Conservation (phyloP, 768 basidiomycete species). For the Chlorophyllum brunneum region DNA sequence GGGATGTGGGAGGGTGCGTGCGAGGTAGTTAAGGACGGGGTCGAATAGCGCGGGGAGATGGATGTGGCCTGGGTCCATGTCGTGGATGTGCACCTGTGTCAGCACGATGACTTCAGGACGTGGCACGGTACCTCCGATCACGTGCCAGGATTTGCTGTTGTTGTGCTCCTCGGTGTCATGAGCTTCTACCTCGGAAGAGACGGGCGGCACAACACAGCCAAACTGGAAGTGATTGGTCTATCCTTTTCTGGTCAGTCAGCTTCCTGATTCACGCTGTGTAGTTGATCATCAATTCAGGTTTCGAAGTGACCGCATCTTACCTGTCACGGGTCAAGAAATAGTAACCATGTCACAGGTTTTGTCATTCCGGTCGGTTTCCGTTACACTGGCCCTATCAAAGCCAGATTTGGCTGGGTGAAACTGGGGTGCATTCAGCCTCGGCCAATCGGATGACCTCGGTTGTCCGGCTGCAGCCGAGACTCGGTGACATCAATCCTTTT, state of each 20-base stretch:
- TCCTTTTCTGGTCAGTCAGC: constrained; percentile 8
- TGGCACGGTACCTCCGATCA: not conserved
- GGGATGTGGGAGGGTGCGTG: constrained; percentile 50
- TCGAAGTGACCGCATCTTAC: constrained; percentile 11
- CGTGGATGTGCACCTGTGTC: constrained; percentile 6
- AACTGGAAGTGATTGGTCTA: constrained; percentile 3
- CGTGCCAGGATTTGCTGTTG: constrained; percentile 1
- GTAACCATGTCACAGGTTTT: constrained; percentile 2
- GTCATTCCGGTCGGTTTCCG: constrained; percentile 2
- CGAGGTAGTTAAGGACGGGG: constrained; percentile 50
- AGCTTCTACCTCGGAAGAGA: constrained; percentile 4
- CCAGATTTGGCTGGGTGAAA: constrained; percentile 16
- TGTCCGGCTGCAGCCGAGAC: constrained; percentile 16
- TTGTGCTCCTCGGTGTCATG: constrained; percentile 1
- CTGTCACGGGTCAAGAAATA: constrained; percentile 5
- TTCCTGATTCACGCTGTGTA: constrained; percentile 12
- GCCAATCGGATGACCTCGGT: constrained; percentile 25
- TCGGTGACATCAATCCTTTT: constrained; percentile 15
- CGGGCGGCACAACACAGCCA: constrained; percentile 5
- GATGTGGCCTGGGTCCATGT: constrained; percentile 24
- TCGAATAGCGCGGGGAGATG: constrained; percentile 48
- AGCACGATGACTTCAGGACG: not conserved
- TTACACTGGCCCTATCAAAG: not conserved
- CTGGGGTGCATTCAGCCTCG: constrained; percentile 22
- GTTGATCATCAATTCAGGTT: constrained; percentile 11